phyloP scores from a whole-genome alignment of 2,329 filamentous ascomycete species.

The Ascochyta viciae-villosae region DNA sequence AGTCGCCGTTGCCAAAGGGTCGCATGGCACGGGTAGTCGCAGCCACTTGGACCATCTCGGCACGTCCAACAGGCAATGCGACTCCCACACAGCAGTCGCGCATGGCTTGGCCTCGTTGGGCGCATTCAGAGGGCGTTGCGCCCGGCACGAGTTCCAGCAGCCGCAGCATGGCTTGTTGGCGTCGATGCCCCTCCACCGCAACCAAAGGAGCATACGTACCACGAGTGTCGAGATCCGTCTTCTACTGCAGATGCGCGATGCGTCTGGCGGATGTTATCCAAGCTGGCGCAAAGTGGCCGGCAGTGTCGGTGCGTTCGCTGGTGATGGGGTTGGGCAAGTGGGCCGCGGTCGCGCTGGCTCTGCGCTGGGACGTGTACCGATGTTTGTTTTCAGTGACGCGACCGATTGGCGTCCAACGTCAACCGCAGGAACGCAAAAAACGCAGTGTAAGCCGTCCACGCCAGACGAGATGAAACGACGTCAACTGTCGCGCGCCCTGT shows the following conservation, averaged over 20 bases:
- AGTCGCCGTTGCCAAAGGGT: slow-evolving; percentile 12
- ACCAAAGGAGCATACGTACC: slow-evolving; percentile 14
- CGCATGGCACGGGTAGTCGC: slow-evolving; percentile 6
- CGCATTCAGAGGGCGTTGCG: slow-evolving; percentile 6
- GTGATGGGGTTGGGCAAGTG: slow-evolving; percentile 21
- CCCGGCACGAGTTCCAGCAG: slow-evolving; percentile 1
- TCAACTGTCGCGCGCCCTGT: slow-evolving; percentile 12
- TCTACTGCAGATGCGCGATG: slow-evolving; percentile 6
- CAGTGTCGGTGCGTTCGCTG: slow-evolving; percentile 18
- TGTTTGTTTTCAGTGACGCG: slow-evolving; percentile 24
- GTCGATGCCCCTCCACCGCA: slow-evolving; percentile 15
- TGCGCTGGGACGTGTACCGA: slow-evolving; percentile 11
- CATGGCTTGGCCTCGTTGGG: not conserved
- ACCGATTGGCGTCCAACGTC: slow-evolving; percentile 13
- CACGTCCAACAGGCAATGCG: slow-evolving; percentile 3
- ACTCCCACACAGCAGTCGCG: not conserved
- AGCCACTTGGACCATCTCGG: not conserved
- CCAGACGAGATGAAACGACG: slow-evolving; percentile 12
- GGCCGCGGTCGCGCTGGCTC: slow-evolving; percentile 16
- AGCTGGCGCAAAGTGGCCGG: slow-evolving; percentile 19
- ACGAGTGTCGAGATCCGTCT: not conserved
- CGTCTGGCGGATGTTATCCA: slow-evolving; percentile 7
- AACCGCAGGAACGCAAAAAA: slow-evolving; percentile 3
- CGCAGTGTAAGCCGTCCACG: not conserved
- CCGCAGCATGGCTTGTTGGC: slow-evolving; percentile 5